Conservation (phyloP, 1,139 yeast genomes). For the Candida pseudoviswanathii region DNA sequence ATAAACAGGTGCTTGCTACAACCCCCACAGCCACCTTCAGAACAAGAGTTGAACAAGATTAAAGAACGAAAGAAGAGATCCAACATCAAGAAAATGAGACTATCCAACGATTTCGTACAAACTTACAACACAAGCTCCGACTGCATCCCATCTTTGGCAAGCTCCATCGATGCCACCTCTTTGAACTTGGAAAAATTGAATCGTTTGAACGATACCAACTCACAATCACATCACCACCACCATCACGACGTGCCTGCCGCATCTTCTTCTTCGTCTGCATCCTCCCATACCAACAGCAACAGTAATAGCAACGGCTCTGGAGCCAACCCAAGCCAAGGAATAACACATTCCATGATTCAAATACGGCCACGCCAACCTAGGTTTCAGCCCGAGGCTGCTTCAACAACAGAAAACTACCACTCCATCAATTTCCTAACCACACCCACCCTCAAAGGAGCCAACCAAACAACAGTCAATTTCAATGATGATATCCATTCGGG, state of each 20-base stretch:
- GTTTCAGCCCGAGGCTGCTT: constrained; percentile 5
- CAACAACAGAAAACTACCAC: not conserved
- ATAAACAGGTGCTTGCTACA: constrained; percentile 36
- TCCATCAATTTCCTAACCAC: constrained; percentile 8
- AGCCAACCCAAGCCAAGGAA: not conserved
- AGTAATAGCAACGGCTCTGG: not conserved
- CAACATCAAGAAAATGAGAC: constrained; percentile 16
- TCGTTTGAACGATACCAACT: not conserved
- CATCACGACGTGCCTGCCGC: not conserved
- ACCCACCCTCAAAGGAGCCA: not conserved
- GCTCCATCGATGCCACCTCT: constrained; percentile 11
- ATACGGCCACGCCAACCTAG: constrained; percentile 3
- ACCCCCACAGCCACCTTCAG: constrained; percentile 53
- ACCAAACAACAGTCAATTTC: constrained; percentile 1
- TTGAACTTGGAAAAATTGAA: constrained; percentile 5
- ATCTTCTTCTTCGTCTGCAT: not conserved
- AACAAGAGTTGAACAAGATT: constrained; percentile 26
- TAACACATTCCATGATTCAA: constrained; percentile 4
- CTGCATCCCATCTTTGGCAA: constrained; percentile 14
- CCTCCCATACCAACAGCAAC: not conserved
- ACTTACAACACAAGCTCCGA: constrained; percentile 13
- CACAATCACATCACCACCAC: not conserved
- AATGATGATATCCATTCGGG: not conserved
- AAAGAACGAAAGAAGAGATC: constrained; percentile 26
- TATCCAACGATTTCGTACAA: constrained; percentile 14